phyloP scores from a whole-genome alignment of 345 rosid genomes.

The Kernera saxatilis region DNA sequence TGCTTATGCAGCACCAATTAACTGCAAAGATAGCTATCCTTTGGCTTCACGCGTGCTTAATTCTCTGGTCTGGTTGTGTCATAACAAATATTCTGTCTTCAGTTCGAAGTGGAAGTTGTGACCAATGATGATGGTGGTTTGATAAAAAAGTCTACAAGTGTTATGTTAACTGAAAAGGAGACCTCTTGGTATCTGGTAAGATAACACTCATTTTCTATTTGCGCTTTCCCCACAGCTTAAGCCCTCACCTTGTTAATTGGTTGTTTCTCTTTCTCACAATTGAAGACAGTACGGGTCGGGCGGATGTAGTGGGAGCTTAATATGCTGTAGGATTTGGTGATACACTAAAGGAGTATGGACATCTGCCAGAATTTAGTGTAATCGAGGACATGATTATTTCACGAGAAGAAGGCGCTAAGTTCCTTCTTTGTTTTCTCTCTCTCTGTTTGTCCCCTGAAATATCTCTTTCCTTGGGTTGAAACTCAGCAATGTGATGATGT shows the following conservation, averaged over 20 bases:
- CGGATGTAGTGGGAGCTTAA: not conserved
- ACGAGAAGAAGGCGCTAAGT: not conserved
- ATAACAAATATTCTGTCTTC: not conserved
- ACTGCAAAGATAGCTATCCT: not conserved
- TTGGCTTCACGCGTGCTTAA: not conserved
- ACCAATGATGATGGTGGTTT: not conserved
- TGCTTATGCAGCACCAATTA: not conserved
- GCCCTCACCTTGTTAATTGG: too few relatives aligned
- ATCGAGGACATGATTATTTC: not conserved
- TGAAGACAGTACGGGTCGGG: not conserved
- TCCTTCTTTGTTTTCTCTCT: not conserved
- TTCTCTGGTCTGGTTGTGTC: not conserved
- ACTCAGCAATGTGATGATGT: not conserved
- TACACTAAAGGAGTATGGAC: not conserved
- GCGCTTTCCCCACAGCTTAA: not conserved
- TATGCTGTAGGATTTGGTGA: not conserved
- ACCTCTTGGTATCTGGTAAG: slow-evolving; percentile 11
- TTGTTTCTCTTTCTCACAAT: not conserved
- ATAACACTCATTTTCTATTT: not conserved
- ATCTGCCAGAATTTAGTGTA: not conserved
- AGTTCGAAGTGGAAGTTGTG: not conserved
- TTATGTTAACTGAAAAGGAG: not conserved
- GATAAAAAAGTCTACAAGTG: not conserved
- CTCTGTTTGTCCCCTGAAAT: not conserved
- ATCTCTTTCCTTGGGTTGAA: not conserved